Conservation (phyloP, 768 basidiomycete genomes). For the Suillus weaverae region DNA sequence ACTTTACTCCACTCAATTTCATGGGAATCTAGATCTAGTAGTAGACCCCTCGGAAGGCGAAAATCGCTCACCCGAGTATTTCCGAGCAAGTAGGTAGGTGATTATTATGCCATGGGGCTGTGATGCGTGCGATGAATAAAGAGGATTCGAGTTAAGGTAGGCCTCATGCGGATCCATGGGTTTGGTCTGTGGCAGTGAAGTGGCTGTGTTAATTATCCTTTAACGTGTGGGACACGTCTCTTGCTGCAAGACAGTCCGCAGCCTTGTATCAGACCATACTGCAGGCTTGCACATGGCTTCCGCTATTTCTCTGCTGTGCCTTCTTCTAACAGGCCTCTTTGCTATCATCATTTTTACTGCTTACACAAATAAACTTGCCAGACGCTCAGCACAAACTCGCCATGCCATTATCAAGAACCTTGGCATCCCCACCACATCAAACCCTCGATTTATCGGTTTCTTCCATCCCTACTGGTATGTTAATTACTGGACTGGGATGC, state of each 20-base stretch:
- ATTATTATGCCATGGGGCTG: no score
- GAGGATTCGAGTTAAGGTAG: no score
- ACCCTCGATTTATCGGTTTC: slow-evolving; percentile 63
- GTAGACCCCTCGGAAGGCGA: background rate
- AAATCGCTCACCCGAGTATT: slow-evolving; percentile 1
- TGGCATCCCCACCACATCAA: slow-evolving; percentile 4
- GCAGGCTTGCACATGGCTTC: background rate
- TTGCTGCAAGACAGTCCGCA: no score
- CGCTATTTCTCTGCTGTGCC: slow-evolving; percentile 16
- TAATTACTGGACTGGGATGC: background rate
- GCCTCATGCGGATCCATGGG: no score
- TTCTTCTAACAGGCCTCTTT: slow-evolving; percentile 13
- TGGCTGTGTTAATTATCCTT: no score
- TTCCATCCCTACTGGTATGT: slow-evolving; percentile 96
- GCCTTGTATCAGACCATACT: background rate
- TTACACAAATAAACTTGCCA: slow-evolving; percentile 25
- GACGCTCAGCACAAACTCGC: slow-evolving; percentile 22
- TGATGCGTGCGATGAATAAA: no score
- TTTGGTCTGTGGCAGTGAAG: background rate
- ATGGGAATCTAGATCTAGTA: background rate
- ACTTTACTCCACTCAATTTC: background rate
- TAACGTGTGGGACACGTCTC: no score
- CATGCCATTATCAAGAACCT: slow-evolving; percentile 22
- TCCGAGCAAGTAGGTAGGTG: background rate
- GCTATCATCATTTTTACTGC: slow-evolving; percentile 20